Evolutionary conservation across 2,329 filamentous ascomycete species (phyloP).

Genomic region (Trematosphaeria pertusa): DNA sequence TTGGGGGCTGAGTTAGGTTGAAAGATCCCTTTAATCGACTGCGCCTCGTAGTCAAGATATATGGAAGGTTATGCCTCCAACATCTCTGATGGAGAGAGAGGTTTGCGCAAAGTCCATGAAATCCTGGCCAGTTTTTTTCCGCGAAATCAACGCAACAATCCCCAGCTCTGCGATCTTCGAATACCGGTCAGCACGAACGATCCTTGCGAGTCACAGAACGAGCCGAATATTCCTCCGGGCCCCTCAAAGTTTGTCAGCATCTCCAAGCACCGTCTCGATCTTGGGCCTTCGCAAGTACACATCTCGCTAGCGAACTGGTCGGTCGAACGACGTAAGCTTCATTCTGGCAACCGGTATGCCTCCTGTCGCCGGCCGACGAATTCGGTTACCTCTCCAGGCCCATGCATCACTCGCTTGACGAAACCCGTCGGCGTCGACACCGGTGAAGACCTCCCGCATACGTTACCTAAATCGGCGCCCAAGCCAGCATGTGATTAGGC

Average conservation of each 20-base stretch:
- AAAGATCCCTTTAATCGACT: slow-evolving; percentile 3
- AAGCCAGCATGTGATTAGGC: neutral
- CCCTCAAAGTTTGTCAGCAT: slow-evolving; percentile 5
- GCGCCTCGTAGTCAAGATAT: slow-evolving; percentile 2
- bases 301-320: too few species aligned
- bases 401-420: slow-evolving; percentile 1
- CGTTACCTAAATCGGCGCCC: neutral
- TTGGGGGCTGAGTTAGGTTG: slow-evolving; percentile 6
- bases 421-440: slow-evolving; percentile 1
- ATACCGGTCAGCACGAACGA: neutral
- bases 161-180: neutral
- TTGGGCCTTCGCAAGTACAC: too few species aligned
- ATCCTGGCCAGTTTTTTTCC: neutral
- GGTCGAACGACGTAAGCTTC: slow-evolving; percentile 3
- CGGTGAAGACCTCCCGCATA: slow-evolving; percentile 3
- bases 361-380: neutral
- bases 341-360: slow-evolving; percentile 1
- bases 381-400: slow-evolving; percentile 1
- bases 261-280: too few species aligned
- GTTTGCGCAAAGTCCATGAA: neutral
- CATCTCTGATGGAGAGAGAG: slow-evolving; percentile 3
- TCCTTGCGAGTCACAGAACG: neutral
- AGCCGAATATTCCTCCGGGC: neutral
- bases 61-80: neutral
- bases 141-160: neutral